Evolutionary conservation across 2,329 filamentous ascomycete genomes (phyloP).

Genomic region (Arachnomyces sp.): DNA sequence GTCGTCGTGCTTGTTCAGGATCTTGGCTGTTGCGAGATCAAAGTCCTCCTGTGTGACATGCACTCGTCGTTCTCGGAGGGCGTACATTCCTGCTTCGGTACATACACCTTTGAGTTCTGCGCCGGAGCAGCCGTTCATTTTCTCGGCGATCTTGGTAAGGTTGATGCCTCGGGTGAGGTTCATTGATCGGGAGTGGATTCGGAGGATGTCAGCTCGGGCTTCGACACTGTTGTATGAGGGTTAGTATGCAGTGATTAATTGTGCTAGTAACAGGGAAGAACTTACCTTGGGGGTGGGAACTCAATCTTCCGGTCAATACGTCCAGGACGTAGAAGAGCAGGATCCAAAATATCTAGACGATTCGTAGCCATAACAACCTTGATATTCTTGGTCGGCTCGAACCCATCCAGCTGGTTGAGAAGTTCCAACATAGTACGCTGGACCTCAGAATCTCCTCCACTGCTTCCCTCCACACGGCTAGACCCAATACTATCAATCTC

Average conservation of each 20-base stretch:
- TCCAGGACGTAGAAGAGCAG: conserved; percentile 86
- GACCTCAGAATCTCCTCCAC: conserved; percentile 92
- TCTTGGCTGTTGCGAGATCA: conserved; percentile 95
- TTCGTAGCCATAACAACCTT: conserved; percentile 99
- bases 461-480: conserved; percentile 89
- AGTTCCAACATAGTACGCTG: conserved; percentile 98
- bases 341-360: conserved; percentile 92
- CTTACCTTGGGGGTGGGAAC: conserved; percentile 81
- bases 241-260: neutral
- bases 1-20: conserved; percentile 98
- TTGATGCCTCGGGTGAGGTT: conserved; percentile 97
- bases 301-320: conserved; percentile 98
- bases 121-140: conserved; percentile 98
- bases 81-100: conserved; percentile 98
- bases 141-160: conserved; percentile 95
- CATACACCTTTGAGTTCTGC: conserved; percentile 98
- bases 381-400: conserved; percentile 99
- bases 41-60: conserved; percentile 99
- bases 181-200: conserved; percentile 97
- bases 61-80: conserved; percentile 85
- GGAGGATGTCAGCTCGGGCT: conserved; percentile 91
- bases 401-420: conserved; percentile 95
- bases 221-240: conserved; percentile 53
- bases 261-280: conserved; percentile 5
- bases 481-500: conserved; percentile 99